These are phyloP conservation scores for Saccharomycopsis javanensis DNA, from an alignment of 805 yeast genomes.

Conservation along the genomic window DNA sequence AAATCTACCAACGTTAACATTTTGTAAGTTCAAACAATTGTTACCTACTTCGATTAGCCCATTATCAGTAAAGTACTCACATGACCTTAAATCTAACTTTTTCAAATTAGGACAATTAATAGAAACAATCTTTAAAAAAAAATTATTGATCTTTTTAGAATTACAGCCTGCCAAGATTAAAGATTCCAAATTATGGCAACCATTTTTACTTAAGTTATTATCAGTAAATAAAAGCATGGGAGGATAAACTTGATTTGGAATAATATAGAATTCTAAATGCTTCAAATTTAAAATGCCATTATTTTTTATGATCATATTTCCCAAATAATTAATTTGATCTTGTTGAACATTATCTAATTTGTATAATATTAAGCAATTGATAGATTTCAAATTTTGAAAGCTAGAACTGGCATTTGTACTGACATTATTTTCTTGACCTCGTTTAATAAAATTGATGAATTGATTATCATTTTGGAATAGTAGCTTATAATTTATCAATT, in stretches of 20 bases:
- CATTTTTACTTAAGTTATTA: conserved; percentile 22
- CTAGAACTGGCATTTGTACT: background rate
- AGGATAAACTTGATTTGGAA: conserved; percentile 39
- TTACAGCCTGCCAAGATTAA: conserved; percentile 61
- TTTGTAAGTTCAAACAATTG: conserved; percentile 44
- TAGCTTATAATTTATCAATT: conserved; percentile 45
- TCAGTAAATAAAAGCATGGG: conserved; percentile 25
- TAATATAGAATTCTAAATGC: conserved; percentile 71
- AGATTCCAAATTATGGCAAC: conserved; percentile 26
- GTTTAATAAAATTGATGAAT: conserved; percentile 33
- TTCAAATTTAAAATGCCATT: conserved; percentile 32
- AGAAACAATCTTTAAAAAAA: conserved; percentile 42
- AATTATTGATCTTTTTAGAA: conserved; percentile 50
- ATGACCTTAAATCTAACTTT: conserved; percentile 71
- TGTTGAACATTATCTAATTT: conserved; percentile 51
- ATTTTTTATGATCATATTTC: conserved; percentile 31
- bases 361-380: conserved; percentile 43
- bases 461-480: conserved; percentile 41
- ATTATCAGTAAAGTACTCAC: conserved; percentile 65
- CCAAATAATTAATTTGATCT: conserved; percentile 40
- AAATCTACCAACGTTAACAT: conserved; percentile 77
- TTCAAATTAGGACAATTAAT: conserved; percentile 48
- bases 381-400: conserved; percentile 19
- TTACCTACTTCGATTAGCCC: conserved; percentile 62
- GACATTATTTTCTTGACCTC: conserved; percentile 21